Conservation (phyloP, 1,284 basidiomycete genomes). For the Trametes pubescens region DNA sequence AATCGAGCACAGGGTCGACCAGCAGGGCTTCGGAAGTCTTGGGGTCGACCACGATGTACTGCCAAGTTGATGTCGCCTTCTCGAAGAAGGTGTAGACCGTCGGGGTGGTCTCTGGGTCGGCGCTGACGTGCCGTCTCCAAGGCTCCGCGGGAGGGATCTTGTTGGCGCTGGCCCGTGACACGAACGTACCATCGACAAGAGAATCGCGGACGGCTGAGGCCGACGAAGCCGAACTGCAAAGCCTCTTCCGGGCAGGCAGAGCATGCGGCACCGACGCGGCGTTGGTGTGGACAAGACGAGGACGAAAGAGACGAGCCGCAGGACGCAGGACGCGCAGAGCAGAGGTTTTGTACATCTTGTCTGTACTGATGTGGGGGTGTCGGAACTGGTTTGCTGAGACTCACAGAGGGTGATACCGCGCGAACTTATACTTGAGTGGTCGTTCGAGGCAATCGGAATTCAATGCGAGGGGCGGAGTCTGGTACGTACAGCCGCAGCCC, state of each 20-base stretch:
- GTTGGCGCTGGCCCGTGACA: slow-evolving; percentile 24
- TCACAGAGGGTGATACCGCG: background rate
- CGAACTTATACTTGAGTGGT: slow-evolving; percentile 8
- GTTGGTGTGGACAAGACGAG: background rate
- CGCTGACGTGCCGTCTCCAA: slow-evolving; percentile 36
- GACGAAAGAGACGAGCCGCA: background rate
- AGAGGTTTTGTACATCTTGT: background rate
- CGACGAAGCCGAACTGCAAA: background rate
- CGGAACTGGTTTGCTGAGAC: background rate
- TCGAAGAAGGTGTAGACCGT: slow-evolving; percentile 45
- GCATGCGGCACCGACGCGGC: background rate
- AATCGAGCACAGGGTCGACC: slow-evolving; percentile 50
- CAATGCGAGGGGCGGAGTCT: background rate
- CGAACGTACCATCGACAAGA: background rate
- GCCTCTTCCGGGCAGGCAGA: background rate
- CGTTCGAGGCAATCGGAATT: slow-evolving; percentile 15
- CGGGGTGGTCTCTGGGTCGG: slow-evolving; percentile 37
- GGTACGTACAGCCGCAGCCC: slow-evolving; percentile 13
- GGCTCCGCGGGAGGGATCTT: slow-evolving; percentile 35
- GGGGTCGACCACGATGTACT: slow-evolving; percentile 49
- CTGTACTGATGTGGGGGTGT: background rate
- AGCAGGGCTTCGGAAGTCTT: slow-evolving; percentile 44
- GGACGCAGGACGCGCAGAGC: background rate
- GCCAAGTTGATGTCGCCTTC: slow-evolving; percentile 46
- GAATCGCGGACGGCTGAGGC: background rate